These are phyloP conservation scores for Aspergillus felis DNA, from an alignment of 2,329 filamentous ascomycete genomes.

Conservation along the genomic window DNA sequence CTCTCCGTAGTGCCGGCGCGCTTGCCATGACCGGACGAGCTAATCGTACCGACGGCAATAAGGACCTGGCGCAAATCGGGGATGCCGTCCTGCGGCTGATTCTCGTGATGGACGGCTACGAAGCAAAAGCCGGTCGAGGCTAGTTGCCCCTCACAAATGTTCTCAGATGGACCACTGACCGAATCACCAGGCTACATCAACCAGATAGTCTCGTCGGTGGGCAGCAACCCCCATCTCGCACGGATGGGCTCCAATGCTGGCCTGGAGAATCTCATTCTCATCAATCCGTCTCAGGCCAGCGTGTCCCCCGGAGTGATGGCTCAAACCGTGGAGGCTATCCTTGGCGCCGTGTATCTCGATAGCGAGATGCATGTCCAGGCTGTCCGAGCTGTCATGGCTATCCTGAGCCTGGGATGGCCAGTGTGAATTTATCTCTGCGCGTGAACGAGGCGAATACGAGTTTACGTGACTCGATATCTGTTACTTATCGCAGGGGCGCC, in stretches of 20 bases:
- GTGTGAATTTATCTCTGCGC: neutral
- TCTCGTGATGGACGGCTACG: constrained; percentile 1
- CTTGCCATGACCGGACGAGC: neutral
- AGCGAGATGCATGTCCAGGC: constrained; percentile 12
- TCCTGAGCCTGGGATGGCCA: constrained; percentile 10
- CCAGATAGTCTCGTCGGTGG: neutral
- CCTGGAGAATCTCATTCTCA: constrained; percentile 7
- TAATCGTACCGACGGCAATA: constrained; percentile 1
- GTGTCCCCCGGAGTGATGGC: constrained; percentile 23
- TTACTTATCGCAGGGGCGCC: neutral
- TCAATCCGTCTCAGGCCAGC: constrained; percentile 13
- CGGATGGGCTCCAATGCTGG: constrained; percentile 4
- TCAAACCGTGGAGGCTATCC: constrained; percentile 29
- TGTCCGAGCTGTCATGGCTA: constrained; percentile 5
- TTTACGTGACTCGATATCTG: neutral
- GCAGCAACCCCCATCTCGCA: constrained; percentile 11
- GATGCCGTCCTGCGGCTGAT: constrained; percentile 2
- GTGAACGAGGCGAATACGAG: neutral
- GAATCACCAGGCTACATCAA: constrained; percentile 1
- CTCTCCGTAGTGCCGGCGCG: neutral
- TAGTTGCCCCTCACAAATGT: neutral
- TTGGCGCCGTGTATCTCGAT: constrained; percentile 32
- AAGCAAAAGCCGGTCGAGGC: neutral
- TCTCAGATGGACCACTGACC: neutral
- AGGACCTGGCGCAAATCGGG: constrained; percentile 4